phyloP scores from a whole-genome alignment of 176 grass and related monocot genomes.

The Puya raimondii region DNA sequence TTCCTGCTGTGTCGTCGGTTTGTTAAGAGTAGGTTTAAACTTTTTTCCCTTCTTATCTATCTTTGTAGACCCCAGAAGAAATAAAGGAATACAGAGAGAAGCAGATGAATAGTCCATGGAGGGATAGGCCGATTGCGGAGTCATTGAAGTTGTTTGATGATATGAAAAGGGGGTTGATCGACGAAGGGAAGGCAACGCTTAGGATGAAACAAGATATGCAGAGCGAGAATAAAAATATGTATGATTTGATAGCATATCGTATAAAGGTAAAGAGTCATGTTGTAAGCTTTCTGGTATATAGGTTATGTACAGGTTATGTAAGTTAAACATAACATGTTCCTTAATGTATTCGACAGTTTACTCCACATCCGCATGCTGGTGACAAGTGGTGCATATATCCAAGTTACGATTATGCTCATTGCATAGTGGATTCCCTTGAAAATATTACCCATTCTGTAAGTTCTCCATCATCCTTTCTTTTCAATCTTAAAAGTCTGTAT shows the following conservation, averaged over 20 bases:
- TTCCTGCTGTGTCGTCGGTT: neutral
- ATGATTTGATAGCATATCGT: constrained; percentile 92
- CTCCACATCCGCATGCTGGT: constrained; percentile 87
- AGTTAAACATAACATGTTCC: neutral
- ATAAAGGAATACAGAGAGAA: constrained; percentile 96
- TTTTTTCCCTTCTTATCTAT: constrained; percentile 19
- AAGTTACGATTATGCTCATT: constrained; percentile 95
- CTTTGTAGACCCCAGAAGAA: constrained; percentile 69
- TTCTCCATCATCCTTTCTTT: neutral
- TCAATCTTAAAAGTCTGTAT: neutral
- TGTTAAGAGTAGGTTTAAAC: neutral
- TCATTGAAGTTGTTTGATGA: constrained; percentile 92
- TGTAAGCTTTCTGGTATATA: neutral
- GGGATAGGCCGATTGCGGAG: constrained; percentile 71
- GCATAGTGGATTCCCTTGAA: constrained; percentile 96
- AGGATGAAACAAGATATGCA: constrained; percentile 99
- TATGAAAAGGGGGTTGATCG: constrained; percentile 75
- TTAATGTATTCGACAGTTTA: constrained; percentile 41
- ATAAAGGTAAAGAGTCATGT: constrained; percentile 68
- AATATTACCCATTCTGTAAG: constrained; percentile 97
- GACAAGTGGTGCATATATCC: constrained; percentile 99
- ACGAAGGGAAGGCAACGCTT: constrained; percentile 78
- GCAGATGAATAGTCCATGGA: constrained; percentile 95
- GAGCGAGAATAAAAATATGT: constrained; percentile 98
- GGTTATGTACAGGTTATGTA: neutral